Evolutionary conservation across 306 rosid species (phyloP), one percentile per base, ranked within the genome.

Genomic region (Delonix regia): DNA sequence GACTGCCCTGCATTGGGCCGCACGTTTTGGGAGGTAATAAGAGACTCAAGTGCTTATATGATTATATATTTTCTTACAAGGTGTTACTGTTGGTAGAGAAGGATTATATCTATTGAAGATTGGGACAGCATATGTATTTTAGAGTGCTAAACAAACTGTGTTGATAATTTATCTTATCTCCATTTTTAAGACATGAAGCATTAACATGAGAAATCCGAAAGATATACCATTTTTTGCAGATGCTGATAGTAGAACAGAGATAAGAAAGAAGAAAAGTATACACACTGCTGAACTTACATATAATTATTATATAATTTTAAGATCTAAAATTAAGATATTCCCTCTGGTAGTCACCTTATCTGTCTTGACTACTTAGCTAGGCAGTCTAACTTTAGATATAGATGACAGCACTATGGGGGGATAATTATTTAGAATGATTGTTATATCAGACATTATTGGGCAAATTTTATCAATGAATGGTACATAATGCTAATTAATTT

Each of bases 1-100:
- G 94, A 93, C 97, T 30, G 98, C 99, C 73, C 90, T 96, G 44
- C 99, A 96, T 60, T 96, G 98, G 98, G 98, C 99, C 22, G 97
- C 98, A 60, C 89, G 86, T 67, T 91, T 91, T 77, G 99, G 98
- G 83, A 96, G 99, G 99, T 96, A 89, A 81, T 71, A 64, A 78
- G 51, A 22, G 67, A 75, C 49, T 60, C 53, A 18, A 48, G 6
- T 30, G 38, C 79, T 71, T 55, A 49, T 34, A 47, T 77, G n/a
- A n/a, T n/a, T 7, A 19, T 74, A 52, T 61, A 45, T 49, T 64
- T 69, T 77, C 11, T 71, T 38, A 11, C 10, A 61, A 57, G 51
- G 15, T 73, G 60, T 36, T 69, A 47, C 62, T 77, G 76, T 57
- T 80, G 73, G 24, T 62, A 47, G 39, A 57, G 67, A 65, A 44